A percentile compares a stretch with the other conserved stretches of the same genome.
Conservation (phyloP, 129 eudicot species). For the Artemisia argyi region DNA sequence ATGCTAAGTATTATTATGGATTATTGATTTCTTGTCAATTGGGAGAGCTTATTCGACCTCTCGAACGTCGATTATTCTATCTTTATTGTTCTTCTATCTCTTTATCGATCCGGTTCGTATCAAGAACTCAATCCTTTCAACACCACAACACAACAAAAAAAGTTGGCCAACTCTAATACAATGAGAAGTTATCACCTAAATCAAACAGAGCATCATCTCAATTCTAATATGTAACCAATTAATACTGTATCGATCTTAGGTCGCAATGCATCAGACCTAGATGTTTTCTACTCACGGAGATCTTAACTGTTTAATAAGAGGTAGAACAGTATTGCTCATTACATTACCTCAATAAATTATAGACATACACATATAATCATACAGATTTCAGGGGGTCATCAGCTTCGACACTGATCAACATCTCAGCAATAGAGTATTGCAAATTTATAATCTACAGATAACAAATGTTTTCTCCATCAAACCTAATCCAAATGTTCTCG, state of each 20-base stretch:
- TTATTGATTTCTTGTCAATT: no score
- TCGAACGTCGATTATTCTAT: no score
- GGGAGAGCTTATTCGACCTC: no score
- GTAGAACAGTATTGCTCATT: not conserved
- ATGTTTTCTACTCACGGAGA: not conserved
- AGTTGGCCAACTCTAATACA: no score
- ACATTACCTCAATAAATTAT: not conserved
- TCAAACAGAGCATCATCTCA: not conserved
- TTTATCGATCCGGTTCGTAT: no score
- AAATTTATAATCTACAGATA: not conserved
- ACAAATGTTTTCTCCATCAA: not conserved
- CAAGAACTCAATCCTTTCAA: no score
- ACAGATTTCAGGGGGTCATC: not conserved
- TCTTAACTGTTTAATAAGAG: not conserved
- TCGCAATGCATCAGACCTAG: not conserved
- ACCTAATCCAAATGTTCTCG: not conserved
- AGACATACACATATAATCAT: not conserved
- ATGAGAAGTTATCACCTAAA: not conserved
- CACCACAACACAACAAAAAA: no score
- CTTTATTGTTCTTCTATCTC: no score
- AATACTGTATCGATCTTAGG: no score
- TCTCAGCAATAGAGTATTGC: not conserved
- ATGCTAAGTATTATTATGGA: no score
- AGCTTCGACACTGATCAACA: no score
- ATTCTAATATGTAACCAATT: no score